A percentile compares a stretch with the other conserved stretches of the same genome.
These are phyloP conservation scores for Sarocladium kiliense DNA, from an alignment of 2,329 filamentous ascomycete genomes.

Conservation along the genomic window DNA sequence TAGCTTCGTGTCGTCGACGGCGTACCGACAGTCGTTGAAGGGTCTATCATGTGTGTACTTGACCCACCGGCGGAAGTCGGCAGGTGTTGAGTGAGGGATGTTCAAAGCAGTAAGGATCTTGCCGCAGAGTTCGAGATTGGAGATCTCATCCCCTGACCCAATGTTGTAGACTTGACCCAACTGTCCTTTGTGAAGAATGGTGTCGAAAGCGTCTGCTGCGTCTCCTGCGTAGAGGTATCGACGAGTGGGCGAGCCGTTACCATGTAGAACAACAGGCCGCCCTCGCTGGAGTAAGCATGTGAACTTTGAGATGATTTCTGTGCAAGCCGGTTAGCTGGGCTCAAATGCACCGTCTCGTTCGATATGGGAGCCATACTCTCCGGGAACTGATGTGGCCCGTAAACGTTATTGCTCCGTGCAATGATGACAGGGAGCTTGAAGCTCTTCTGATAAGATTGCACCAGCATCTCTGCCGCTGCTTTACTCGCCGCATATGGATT, in stretches of 20 bases:
- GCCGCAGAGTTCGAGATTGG: conserved; percentile 64
- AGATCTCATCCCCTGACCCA: conserved; percentile 71
- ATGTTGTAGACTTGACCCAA: conserved; percentile 80
- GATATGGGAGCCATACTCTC: conserved; percentile 73
- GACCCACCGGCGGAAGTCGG: conserved; percentile 59
- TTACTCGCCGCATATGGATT: conserved; percentile 81
- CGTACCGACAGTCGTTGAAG: conserved; percentile 72
- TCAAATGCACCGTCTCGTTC: too few species aligned
- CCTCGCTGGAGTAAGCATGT: conserved; percentile 63
- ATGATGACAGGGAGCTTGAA: conserved; percentile 78
- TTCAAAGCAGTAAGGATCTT: conserved; percentile 60
- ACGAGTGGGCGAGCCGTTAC: conserved; percentile 68
- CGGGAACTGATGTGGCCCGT: conserved; percentile 78
- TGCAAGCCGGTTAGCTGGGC: background rate
- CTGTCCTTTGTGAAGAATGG: conserved; percentile 71
- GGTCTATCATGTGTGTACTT: conserved; percentile 73
- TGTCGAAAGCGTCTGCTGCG: conserved; percentile 77
- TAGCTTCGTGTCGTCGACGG: conserved; percentile 65
- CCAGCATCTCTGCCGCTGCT: conserved; percentile 77
- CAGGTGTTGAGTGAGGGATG: conserved; percentile 43
- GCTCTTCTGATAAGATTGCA: conserved; percentile 81
- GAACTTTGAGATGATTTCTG: conserved; percentile 83
- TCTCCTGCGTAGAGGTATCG: conserved; percentile 76
- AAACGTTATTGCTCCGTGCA: conserved; percentile 79
- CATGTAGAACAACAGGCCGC: conserved; percentile 67